Evolutionary conservation across 768 basidiomycete species (phyloP).

Genomic region (Leucosporidium creatinivorum): DNA sequence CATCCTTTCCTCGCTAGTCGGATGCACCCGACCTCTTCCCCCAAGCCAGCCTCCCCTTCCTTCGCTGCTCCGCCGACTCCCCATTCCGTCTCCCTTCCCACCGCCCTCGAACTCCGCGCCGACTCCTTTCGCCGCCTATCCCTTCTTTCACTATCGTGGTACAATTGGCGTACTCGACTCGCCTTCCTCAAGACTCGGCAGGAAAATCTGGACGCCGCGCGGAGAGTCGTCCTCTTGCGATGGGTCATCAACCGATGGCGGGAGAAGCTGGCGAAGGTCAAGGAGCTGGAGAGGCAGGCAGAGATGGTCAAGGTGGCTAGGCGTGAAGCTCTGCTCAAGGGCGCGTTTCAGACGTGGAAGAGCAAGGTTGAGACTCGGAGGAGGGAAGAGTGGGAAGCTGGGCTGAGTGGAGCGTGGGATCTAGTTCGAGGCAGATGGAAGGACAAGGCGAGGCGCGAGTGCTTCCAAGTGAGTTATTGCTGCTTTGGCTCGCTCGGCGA

Average conservation of each 20-base stretch:
- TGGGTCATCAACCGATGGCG: conserved; percentile 10
- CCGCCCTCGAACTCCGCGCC: conserved; percentile 8
- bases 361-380: not conserved
- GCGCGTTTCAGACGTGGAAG: not conserved
- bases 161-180: not conserved
- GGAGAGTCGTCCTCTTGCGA: conserved; percentile 4
- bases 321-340: not conserved
- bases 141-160: not conserved
- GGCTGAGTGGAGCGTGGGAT: conserved; percentile 6
- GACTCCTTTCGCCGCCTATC: conserved; percentile 2
- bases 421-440: not conserved
- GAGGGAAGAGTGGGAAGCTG: not conserved
- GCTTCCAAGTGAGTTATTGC: not conserved
- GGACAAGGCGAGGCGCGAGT: not conserved
- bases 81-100: not conserved
- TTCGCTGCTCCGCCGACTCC: not conserved
- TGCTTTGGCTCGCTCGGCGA: not conserved
- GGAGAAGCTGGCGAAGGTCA: not conserved
- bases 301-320: not conserved
- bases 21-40: not conserved
- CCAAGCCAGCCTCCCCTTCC: not conserved
- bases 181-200: not conserved
- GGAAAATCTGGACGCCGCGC: not conserved
- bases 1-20: too few relatives aligned
- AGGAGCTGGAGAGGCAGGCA: not conserved